These are phyloP conservation scores for Trichocladium antarcticum DNA, from an alignment of 495 filamentous ascomycete species.

Conservation along the genomic window DNA sequence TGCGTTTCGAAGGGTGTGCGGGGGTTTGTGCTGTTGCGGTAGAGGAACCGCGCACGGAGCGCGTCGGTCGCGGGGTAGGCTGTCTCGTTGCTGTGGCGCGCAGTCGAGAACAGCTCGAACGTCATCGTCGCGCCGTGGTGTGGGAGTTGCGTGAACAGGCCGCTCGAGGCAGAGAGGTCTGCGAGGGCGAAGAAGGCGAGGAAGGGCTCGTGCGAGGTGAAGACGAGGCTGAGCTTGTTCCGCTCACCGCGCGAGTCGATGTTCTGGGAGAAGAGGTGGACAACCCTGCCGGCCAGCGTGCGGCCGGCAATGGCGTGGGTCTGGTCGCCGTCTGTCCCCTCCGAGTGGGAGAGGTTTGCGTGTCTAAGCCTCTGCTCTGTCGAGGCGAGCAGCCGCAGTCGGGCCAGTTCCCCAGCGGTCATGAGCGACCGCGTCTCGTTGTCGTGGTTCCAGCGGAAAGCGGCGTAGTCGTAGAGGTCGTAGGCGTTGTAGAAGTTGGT, in stretches of 20 bases:
- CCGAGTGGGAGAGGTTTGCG: constrained; percentile 25
- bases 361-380: constrained; percentile 27
- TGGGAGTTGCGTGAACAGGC: constrained; percentile 26
- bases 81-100: constrained; percentile 8
- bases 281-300: constrained; percentile 27
- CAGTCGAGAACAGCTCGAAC: constrained; percentile 33
- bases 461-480: constrained; percentile 35
- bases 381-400: constrained; percentile 25
- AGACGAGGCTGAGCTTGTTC: constrained; percentile 33
- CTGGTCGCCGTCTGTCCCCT: constrained; percentile 22
- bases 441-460: constrained; percentile 30
- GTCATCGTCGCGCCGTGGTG: constrained; percentile 31
- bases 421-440: constrained; percentile 15
- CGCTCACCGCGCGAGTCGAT: constrained; percentile 17
- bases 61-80: constrained; percentile 18
- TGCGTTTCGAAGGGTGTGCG: background rate
- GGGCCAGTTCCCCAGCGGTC: constrained; percentile 11
- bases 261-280: constrained; percentile 22
- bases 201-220: constrained; percentile 35
- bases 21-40: constrained; percentile 24
- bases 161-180: constrained; percentile 12
- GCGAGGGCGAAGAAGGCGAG: constrained; percentile 33
- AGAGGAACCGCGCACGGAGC: constrained; percentile 33
- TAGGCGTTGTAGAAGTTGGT: constrained; percentile 34
- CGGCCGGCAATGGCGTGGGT: constrained; percentile 33